Conservation (phyloP, 768 basidiomycete genomes). For the Gymnopilus dilepis region DNA sequence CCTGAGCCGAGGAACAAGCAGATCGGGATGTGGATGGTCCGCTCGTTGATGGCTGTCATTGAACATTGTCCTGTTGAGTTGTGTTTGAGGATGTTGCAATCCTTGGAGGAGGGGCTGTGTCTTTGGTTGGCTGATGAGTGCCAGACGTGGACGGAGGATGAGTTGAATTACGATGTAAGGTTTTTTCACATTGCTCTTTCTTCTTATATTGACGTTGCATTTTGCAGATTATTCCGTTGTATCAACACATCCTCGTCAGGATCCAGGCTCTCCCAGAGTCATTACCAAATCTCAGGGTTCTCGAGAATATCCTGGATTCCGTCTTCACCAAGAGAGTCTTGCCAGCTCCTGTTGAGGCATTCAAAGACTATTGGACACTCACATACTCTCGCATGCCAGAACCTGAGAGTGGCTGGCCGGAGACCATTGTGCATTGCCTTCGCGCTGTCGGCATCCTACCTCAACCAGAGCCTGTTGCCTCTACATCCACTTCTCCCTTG, state of each 20-base stretch:
- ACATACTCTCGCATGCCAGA: conserved; percentile 45
- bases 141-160: conserved; percentile 51
- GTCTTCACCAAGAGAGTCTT: conserved; percentile 62
- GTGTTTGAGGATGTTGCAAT: conserved; percentile 48
- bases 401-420: conserved; percentile 61
- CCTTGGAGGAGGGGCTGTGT: conserved; percentile 57
- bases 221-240: conserved; percentile 64
- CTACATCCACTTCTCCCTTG: conserved; percentile 10
- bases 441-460: conserved; percentile 20
- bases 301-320: conserved; percentile 60
- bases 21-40: conserved; percentile 64
- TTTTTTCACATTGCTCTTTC: neutral
- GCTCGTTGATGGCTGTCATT: conserved; percentile 57
- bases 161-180: conserved; percentile 65
- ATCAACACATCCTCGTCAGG: conserved; percentile 60
- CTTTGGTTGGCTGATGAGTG: conserved; percentile 71
- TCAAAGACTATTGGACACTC: conserved; percentile 65
- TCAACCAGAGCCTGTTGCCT: neutral
- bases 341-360: conserved; percentile 52
- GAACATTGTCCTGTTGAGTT: conserved; percentile 60
- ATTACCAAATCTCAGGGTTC: conserved; percentile 44
- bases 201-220: conserved; percentile 1
- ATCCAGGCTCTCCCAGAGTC: conserved; percentile 52
- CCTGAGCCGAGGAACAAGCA: conserved; percentile 59
- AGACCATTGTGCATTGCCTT: conserved; percentile 34